Conservation (phyloP, 192 early-diverging fungal species). For the Thamnidium elegans region DNA sequence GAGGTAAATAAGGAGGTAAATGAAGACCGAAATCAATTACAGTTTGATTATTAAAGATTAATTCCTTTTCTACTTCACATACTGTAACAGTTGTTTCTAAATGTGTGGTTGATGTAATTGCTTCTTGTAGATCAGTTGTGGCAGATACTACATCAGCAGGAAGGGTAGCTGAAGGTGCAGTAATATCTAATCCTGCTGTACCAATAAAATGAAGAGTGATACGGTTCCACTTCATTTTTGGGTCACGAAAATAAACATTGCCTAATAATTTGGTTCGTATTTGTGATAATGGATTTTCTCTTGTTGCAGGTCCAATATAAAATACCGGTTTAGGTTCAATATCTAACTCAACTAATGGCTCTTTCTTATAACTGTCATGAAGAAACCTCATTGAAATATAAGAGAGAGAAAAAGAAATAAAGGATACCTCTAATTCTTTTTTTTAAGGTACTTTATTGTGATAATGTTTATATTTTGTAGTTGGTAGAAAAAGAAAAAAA, state of each 20-base stretch:
- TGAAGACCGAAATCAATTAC: constrained; percentile 35
- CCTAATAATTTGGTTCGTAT: constrained; percentile 32
- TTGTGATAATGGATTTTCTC: constrained; percentile 31
- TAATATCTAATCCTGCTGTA: constrained; percentile 23
- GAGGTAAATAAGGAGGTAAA: constrained; percentile 30
- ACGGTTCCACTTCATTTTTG: constrained; percentile 33
- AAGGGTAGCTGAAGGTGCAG: constrained; percentile 7
- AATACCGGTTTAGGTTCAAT: constrained; percentile 20
- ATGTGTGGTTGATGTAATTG: constrained; percentile 7
- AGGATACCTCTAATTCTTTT: background rate
- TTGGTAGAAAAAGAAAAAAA: background rate
- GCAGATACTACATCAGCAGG: constrained; percentile 11
- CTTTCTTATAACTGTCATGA: background rate
- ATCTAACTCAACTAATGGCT: background rate
- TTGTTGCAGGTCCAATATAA: constrained; percentile 34
- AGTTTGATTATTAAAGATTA: constrained; percentile 27
- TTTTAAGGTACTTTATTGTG: background rate
- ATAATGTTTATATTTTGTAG: background rate
- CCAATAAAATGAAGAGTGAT: constrained; percentile 32
- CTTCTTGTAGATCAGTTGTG: constrained; percentile 7
- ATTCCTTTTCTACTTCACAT: constrained; percentile 38
- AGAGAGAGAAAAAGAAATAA: too few relatives aligned
- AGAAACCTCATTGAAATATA: too few relatives aligned
- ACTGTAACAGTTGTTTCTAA: constrained; percentile 21
- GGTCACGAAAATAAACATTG: constrained; percentile 23